Percentiles rank a stretch among this genome's conserved stretches.
phyloP scores from a whole-genome alignment of 768 basidiomycete genomes.

The Trametes coccinea region DNA sequence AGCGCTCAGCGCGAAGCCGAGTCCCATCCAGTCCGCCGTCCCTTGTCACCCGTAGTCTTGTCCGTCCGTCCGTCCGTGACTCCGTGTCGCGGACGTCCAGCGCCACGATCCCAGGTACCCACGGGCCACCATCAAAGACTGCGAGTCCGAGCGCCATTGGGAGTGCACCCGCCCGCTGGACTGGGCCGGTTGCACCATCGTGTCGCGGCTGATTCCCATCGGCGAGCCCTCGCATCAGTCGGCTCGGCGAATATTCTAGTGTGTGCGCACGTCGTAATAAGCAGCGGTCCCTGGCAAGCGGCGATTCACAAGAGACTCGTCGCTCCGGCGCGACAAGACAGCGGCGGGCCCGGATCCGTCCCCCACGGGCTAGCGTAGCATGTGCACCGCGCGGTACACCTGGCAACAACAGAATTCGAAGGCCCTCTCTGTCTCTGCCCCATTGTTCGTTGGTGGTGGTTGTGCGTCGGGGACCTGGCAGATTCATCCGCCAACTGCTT shows the following conservation, averaged over 20 bases:
- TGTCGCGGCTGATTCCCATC: not conserved
- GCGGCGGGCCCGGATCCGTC: not conserved
- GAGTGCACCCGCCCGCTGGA: no score
- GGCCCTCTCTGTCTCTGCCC: no score
- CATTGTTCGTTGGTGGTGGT: no score
- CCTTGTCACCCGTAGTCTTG: not conserved
- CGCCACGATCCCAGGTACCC: not conserved
- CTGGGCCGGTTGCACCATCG: no score
- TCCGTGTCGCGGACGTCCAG: not conserved
- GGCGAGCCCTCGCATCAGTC: conserved; percentile 4
- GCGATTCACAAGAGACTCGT: not conserved
- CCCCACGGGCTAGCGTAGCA: conserved; percentile 2
- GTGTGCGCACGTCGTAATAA: not conserved
- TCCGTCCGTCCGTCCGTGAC: not conserved
- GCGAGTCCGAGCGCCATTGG: not conserved
- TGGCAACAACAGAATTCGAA: not conserved
- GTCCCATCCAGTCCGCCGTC: no score
- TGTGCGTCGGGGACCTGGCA: no score
- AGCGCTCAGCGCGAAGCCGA: no score
- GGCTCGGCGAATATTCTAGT: conserved; percentile 16
- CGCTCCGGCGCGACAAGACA: not conserved
- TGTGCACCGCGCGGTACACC: not conserved
- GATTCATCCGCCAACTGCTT: no score
- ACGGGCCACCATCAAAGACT: not conserved
- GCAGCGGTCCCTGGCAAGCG: conserved; percentile 7